A percentile compares a stretch with the other conserved stretches of the same genome.
Conservation (phyloP, 164 flowering plant species). For the Stephania japonica region DNA sequence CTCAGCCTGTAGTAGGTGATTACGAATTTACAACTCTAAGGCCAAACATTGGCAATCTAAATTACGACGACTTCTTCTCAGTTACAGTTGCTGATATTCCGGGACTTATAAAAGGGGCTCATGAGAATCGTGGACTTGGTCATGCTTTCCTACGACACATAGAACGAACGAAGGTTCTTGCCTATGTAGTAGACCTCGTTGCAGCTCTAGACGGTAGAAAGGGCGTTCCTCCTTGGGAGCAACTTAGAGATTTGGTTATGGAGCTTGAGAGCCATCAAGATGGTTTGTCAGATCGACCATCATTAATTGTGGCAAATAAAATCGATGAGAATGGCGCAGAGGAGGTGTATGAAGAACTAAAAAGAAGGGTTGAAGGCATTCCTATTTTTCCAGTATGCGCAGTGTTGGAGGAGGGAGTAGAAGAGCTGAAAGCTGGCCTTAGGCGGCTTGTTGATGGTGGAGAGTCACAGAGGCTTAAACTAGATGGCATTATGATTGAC, state of each 20-base stretch:
- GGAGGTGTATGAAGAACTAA: slow-evolving; percentile 58
- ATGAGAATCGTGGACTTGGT: slow-evolving; percentile 90
- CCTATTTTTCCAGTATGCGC: slow-evolving; percentile 78
- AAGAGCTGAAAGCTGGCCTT: too few relatives aligned
- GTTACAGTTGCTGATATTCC: slow-evolving; percentile 92
- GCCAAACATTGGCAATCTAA: slow-evolving; percentile 82
- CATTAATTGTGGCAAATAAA: slow-evolving; percentile 81
- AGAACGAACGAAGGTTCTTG: slow-evolving; percentile 85
- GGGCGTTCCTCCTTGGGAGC: slow-evolving; percentile 91
- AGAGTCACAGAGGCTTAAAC: too few relatives aligned
- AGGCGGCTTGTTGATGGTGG: slow-evolving; percentile 61
- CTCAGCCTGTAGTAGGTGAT: slow-evolving; percentile 75
- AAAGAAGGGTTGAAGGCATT: slow-evolving; percentile 62
- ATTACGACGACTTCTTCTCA: slow-evolving; percentile 62
- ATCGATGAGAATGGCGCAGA: slow-evolving; percentile 83
- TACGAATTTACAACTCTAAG: slow-evolving; percentile 94
- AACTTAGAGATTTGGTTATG: slow-evolving; percentile 60
- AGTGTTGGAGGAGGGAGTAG: too few relatives aligned
- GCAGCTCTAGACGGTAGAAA: slow-evolving; percentile 69
- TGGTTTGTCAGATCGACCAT: slow-evolving; percentile 72
- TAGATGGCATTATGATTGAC: too few relatives aligned
- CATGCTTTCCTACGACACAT: slow-evolving; percentile 93
- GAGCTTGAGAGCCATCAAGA: slow-evolving; percentile 75
- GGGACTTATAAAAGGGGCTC: slow-evolving; percentile 92
- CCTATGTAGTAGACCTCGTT: slow-evolving; percentile 83